Percentiles rank a stretch among this genome's conserved stretches.
Conservation (phyloP, 2,329 filamentous ascomycete genomes). For the Paecilomyces dactylethromorphus region DNA sequence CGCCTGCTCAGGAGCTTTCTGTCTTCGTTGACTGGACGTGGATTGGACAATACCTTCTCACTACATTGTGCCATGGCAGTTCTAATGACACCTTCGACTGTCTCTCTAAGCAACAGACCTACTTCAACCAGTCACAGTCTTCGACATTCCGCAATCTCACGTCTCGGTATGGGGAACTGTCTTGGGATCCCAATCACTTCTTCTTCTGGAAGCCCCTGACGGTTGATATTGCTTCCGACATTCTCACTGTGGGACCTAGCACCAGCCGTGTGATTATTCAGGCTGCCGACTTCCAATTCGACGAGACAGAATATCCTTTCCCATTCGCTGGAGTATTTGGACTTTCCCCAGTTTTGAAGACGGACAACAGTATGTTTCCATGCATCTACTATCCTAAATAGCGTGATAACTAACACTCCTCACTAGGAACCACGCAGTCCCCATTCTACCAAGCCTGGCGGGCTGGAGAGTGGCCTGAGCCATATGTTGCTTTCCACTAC, state of each 20-base stretch:
- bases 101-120: conserved; percentile 5
- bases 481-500: conserved; percentile 9
- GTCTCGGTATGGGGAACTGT: conserved; percentile 5
- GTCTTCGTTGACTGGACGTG: conserved; percentile 12
- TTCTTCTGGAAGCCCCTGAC: conserved; percentile 9
- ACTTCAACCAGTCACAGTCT: conserved; percentile 9
- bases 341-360: conserved; percentile 10
- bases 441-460: conserved; percentile 10
- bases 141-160: conserved; percentile 6
- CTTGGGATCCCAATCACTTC: conserved; percentile 13
- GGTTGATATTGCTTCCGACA: conserved; percentile 6
- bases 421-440: conserved; percentile 4
- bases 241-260: conserved; percentile 5
- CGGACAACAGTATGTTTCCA: conserved; percentile 3
- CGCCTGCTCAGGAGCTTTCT: conserved; percentile 5
- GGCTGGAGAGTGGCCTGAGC: conserved; percentile 5
- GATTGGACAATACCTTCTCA: conserved; percentile 7
- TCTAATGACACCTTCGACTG: conserved; percentile 5
- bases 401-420: not conserved
- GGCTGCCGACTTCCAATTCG: conserved; percentile 7
- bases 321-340: conserved; percentile 8
- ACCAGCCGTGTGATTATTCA: conserved; percentile 6
- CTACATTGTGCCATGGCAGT: conserved; percentile 5
- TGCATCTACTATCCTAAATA: not conserved
- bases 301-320: conserved; percentile 1